Evolutionary conservation across 2,329 filamentous ascomycete species (phyloP).

Genomic region (Paraphoma sp.): DNA sequence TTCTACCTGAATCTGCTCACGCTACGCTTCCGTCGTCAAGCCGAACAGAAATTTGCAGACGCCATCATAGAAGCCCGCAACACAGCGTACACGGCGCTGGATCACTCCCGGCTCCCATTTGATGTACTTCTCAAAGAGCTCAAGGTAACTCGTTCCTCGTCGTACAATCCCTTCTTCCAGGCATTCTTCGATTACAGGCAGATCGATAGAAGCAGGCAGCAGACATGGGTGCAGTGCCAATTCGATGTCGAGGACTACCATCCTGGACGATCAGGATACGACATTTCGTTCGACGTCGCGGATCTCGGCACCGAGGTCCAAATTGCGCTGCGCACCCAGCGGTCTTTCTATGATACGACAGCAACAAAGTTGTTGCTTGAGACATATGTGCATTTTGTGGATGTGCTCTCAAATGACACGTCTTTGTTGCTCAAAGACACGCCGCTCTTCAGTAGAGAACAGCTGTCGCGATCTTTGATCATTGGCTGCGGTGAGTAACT

Average conservation of each 20-base stretch:
- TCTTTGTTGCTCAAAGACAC: too few relatives aligned
- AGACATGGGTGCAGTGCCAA: constrained; percentile 30
- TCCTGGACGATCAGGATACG: too few relatives aligned
- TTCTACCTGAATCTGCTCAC: constrained; percentile 43
- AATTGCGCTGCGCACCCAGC: too few relatives aligned
- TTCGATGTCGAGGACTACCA: constrained; percentile 10
- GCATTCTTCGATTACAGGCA: constrained; percentile 42
- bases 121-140: constrained; percentile 43
- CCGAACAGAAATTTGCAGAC: constrained; percentile 21
- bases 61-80: constrained; percentile 16
- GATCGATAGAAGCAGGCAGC: constrained; percentile 1
- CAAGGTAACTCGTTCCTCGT: constrained; percentile 26
- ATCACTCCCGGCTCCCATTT: constrained; percentile 40
- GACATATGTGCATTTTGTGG: too few relatives aligned
- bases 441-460: too few relatives aligned
- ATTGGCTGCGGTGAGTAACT: too few relatives aligned
- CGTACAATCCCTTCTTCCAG: constrained; percentile 46
- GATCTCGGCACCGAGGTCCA: too few relatives aligned
- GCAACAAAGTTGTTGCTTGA: too few relatives aligned
- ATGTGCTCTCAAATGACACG: too few relatives aligned
- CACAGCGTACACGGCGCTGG: constrained; percentile 25
- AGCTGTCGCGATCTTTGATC: too few relatives aligned
- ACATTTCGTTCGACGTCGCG: too few relatives aligned
- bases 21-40: constrained; percentile 33
- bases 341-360: too few relatives aligned